These are phyloP conservation scores for Plasmopara viticola DNA, from an alignment of 352 stramenopile genomes.

Conservation along the genomic window DNA sequence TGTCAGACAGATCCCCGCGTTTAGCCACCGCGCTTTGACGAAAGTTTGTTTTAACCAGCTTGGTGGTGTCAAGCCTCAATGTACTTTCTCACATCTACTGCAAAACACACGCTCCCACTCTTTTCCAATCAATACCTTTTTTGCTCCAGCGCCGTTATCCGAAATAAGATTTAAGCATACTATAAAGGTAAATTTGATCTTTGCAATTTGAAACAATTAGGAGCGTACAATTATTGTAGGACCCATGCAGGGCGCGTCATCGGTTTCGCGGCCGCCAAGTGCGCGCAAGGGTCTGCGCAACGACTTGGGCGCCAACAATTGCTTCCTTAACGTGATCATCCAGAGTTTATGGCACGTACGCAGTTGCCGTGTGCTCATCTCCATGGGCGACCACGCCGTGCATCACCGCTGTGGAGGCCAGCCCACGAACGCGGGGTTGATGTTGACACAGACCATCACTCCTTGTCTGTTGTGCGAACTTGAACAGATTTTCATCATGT, in stretches of 20 bases:
- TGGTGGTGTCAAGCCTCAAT: no score
- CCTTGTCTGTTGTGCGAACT: slow-evolving; percentile 77
- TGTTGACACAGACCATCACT: slow-evolving; percentile 4
- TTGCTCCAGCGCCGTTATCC: no score
- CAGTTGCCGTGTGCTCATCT: slow-evolving; percentile 76
- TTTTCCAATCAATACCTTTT: no score
- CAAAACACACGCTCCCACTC: no score
- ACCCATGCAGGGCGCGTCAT: slow-evolving; percentile 2
- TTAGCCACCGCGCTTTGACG: no score
- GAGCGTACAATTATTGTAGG: no score
- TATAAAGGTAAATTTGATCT: no score
- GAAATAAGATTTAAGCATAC: no score
- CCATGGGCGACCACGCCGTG: slow-evolving; percentile 66
- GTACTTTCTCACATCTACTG: no score
- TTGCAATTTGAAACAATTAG: no score
- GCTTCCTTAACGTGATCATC: slow-evolving; percentile 89
- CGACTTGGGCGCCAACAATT: slow-evolving; percentile 84
- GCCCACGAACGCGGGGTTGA: slow-evolving; percentile 19
- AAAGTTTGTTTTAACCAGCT: no score
- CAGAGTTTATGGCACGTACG: slow-evolving; percentile 88
- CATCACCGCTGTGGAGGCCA: slow-evolving; percentile 55
- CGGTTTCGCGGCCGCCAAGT: slow-evolving; percentile 24
- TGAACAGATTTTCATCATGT: slow-evolving; percentile 81
- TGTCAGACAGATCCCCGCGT: no score
- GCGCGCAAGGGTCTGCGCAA: slow-evolving; percentile 80